Evolutionary conservation across 2,329 filamentous ascomycete species (phyloP).

Genomic region (Fusarium cicatricum): DNA sequence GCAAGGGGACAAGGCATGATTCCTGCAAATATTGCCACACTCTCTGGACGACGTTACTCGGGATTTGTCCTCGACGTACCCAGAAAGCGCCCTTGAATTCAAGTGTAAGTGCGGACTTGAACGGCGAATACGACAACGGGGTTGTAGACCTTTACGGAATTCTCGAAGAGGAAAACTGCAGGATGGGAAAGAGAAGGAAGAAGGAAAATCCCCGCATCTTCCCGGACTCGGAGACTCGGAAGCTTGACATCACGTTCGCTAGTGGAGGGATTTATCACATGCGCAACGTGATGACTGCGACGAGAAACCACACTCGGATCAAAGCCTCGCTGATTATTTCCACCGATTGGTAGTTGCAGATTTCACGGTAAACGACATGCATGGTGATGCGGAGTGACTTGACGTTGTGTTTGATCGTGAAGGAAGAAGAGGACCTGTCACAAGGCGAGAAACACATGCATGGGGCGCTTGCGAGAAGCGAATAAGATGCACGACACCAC

Average conservation of each 20-base stretch:
- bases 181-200: conserved; percentile 6
- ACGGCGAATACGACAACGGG: conserved; percentile 12
- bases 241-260: conserved; percentile 9
- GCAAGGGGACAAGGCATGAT: conserved; percentile 20
- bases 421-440: conserved; percentile 29
- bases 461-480: conserved; percentile 30
- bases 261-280: conserved; percentile 27
- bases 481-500: conserved; percentile 34
- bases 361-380: conserved; percentile 29
- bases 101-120: conserved; percentile 5
- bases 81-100: not conserved
- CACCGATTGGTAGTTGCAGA: conserved; percentile 22
- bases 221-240: conserved; percentile 33
- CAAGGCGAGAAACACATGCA: conserved; percentile 36
- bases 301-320: conserved; percentile 14
- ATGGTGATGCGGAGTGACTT: conserved; percentile 27
- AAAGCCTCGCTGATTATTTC: not conserved
- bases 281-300: conserved; percentile 7
- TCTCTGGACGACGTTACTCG: conserved; percentile 7
- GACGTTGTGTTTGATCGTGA: conserved; percentile 14
- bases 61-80: conserved; percentile 1
- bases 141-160: conserved; percentile 15
- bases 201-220: conserved; percentile 18
- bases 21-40: conserved; percentile 3
- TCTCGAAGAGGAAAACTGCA: conserved; percentile 22